Evolutionary conservation across 2,329 filamentous ascomycete species (phyloP), one percentile per base, ranked within the genome.

Genomic region (Aspergillus sp.): DNA sequence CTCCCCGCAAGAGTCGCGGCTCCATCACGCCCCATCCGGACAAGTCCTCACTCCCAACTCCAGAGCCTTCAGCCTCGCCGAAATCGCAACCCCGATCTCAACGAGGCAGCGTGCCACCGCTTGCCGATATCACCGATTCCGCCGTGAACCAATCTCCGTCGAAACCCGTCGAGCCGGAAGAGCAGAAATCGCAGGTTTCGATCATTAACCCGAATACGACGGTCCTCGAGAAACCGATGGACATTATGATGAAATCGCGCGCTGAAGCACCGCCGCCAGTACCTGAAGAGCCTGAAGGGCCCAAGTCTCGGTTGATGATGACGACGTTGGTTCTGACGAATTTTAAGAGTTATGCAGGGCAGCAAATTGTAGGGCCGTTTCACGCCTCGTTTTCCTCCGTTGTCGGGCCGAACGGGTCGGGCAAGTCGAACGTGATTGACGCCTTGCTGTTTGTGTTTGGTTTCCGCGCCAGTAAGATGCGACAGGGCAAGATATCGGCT

Each of bases 361-460:
- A 86, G 51, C 93, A 98, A 66, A 85, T 94, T 69, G 93, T 98
- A 49, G 93, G 93, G 0, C 93, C 93, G 0, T 98, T 98, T 66
- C 93, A 98, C 65, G 80, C 88, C 1, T 98, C 93, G 0, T 98
- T 98, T 70, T 96, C 93, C 1, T 96, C 93, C 0, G 93, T 98
- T 2, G 93, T 98, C 7, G 94, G 93, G 0, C 93, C 94, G 43
- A 98, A 98, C 65, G 93, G 93, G 51, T 98, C 93, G 7, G 93
- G 93, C 49, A 98, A 98, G 67, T 97, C 93, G 26, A 98, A 98
- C 59, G 94, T 98, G 52, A 98, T 98, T 63, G 93, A 98, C 69
- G 96, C 93, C 2, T 74, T 98, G 29, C 80, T 98, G 1, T 98
- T 98, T 61, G 93, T 98, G n/a, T 98, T 98, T 63, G 93, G 94